Evolutionary conservation across 176 grass and related monocot genomes (phyloP).

Genomic region (Aechmea fasciata): DNA sequence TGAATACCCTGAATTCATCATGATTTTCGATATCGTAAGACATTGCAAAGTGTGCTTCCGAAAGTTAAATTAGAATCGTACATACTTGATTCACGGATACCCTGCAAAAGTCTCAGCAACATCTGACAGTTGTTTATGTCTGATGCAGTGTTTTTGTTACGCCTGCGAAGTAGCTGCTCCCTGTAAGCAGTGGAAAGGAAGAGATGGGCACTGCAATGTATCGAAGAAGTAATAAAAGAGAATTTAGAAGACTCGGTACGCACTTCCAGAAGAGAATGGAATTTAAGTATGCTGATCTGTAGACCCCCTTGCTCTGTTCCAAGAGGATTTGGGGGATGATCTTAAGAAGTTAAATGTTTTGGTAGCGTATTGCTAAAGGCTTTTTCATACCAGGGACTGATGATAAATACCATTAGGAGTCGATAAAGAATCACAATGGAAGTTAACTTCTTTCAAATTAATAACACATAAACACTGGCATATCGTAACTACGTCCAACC

Average conservation of each 20-base stretch:
- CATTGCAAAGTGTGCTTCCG: not conserved
- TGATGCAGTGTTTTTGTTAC: constrained; percentile 31
- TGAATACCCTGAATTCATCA: not conserved
- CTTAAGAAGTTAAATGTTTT: too few species aligned
- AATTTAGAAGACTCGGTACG: not conserved
- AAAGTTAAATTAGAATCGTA: not conserved
- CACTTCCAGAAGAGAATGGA: not conserved
- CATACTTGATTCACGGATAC: not conserved
- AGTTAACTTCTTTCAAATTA: too few species aligned
- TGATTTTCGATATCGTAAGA: not conserved
- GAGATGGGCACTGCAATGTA: constrained; percentile 16
- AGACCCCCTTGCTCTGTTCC: not conserved
- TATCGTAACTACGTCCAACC: too few species aligned
- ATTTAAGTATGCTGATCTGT: not conserved
- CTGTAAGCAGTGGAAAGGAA: constrained; percentile 27
- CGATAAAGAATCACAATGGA: too few species aligned
- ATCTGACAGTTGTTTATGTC: not conserved
- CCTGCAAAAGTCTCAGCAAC: not conserved
- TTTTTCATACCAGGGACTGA: too few species aligned
- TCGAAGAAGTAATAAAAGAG: constrained; percentile 9
- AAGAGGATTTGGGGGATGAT: too few species aligned
- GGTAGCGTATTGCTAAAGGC: too few species aligned
- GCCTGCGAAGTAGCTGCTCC: constrained; percentile 22
- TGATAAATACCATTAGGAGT: too few species aligned
- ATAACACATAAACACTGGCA: too few species aligned